These are phyloP conservation scores for Cladosporium sp. DNA, from an alignment of 2,329 filamentous ascomycete species.

Conservation along the genomic window DNA sequence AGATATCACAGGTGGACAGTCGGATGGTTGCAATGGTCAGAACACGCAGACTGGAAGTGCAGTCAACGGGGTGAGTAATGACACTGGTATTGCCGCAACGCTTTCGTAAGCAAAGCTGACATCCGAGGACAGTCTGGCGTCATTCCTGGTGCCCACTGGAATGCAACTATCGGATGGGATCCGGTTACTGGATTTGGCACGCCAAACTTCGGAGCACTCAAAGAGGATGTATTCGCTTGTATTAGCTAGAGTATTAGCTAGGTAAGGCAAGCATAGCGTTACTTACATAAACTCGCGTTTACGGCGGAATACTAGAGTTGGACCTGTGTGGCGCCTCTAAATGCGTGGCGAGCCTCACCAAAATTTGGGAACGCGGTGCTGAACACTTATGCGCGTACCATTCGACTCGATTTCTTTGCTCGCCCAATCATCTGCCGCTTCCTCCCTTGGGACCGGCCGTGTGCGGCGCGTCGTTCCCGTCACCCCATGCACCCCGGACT, in stretches of 20 bases:
- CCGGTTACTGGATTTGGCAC: slow-evolving; percentile 31
- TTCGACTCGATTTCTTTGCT: neutral
- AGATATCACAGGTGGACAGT: slow-evolving; percentile 41
- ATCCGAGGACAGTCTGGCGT: slow-evolving; percentile 10
- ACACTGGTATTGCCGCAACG: neutral
- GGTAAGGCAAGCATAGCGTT: too few relatives aligned
- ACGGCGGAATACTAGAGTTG: too few relatives aligned
- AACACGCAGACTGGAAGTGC: slow-evolving; percentile 21
- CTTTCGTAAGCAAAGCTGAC: neutral
- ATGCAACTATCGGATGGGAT: slow-evolving; percentile 30
- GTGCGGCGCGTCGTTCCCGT: neutral
- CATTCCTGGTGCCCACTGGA: slow-evolving; percentile 23
- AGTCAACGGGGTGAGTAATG: slow-evolving; percentile 22
- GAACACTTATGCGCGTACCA: slow-evolving; percentile 2
- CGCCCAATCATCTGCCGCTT: neutral
- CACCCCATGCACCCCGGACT: neutral
- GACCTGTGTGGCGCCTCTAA: too few relatives aligned
- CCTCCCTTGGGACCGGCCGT: neutral
- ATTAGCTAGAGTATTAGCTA: neutral
- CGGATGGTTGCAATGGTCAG: slow-evolving; percentile 36
- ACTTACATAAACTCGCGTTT: too few relatives aligned
- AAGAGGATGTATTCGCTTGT: neutral
- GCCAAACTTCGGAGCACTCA: slow-evolving; percentile 20
- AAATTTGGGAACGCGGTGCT: too few relatives aligned
- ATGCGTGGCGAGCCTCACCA: too few relatives aligned